Evolutionary conservation across 129 eudicot species (phyloP), one percentile per base, ranked within the genome.

Genomic region (Pseudognaphalium luteoalbum): DNA sequence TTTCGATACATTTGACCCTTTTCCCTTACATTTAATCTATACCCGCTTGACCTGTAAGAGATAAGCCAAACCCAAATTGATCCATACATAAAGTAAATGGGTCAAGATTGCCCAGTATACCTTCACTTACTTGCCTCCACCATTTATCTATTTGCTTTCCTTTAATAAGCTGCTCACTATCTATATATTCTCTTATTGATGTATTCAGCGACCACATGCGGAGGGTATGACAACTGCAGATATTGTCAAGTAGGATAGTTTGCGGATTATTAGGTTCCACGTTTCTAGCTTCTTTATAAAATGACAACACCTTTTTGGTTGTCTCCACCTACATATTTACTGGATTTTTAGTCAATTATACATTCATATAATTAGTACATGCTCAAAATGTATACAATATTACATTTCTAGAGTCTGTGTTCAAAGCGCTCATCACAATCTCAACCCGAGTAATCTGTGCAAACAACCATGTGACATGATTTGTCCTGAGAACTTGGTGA

Each of bases 101-200:
- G 41, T 35, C 41, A 2, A 35, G 41, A 35, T 35, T 35, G 41
- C 41, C 41, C 41, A 35, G 14, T 71, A 21, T 87, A 93, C 98
- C 98, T 91, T 90, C 91, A 80, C 81, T 86, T 72, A 76, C 92
- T 88, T 93, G 97, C 77, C 78, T 91, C 97, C 97, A 90, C 98
- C 97, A 94, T 79, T 94, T 97, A 84, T 94, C 98, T 62, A 94
- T 94, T 76, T 91, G 98, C 78, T 94, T 94, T 84, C 98, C 98
- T 87, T 94, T 94, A 65, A 88, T 97, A 74, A 91, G 96, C 76
- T 88, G 97, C 77, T 91, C 98, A 61, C 83, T 81, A 34, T 91
- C 88, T 76, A 94, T 78, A 83, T 82, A 87, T 78, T 94, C 97
- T 79, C 98, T 84, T 73, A 90, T 91, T 12, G 91, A 65, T 37